Conservation (phyloP, 768 basidiomycete genomes). For the Agrocybe pediades region DNA sequence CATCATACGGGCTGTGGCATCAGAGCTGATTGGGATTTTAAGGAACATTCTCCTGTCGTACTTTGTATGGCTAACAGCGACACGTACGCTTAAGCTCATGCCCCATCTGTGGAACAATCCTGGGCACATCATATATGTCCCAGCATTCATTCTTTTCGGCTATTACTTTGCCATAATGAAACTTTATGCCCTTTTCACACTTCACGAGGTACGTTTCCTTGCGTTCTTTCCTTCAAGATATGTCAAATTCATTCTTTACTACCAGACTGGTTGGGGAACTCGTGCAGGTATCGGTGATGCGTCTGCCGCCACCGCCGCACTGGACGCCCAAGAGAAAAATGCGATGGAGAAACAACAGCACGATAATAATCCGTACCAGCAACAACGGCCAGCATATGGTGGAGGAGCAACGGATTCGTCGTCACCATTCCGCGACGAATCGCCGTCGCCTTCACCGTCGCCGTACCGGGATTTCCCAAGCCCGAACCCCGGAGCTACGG, state of each 20-base stretch:
- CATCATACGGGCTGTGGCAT: neutral
- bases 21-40: neutral
- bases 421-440: slow-evolving; percentile 21
- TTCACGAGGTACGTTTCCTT: slow-evolving; percentile 72
- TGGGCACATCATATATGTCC: slow-evolving; percentile 76
- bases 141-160: slow-evolving; percentile 86
- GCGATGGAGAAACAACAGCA: slow-evolving; percentile 25
- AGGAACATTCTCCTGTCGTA: slow-evolving; percentile 75
- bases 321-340: slow-evolving; percentile 42
- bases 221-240: neutral
- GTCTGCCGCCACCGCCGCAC: slow-evolving; percentile 71
- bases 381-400: slow-evolving; percentile 8
- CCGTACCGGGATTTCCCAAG: slow-evolving; percentile 18
- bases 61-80: slow-evolving; percentile 68
- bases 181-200: slow-evolving; percentile 84
- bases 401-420: slow-evolving; percentile 18
- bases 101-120: slow-evolving; percentile 82
- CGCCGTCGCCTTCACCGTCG: slow-evolving; percentile 19
- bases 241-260: neutral
- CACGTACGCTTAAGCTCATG: slow-evolving; percentile 79
- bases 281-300: slow-evolving; percentile 90
- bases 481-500: slow-evolving; percentile 18
- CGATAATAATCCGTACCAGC: slow-evolving; percentile 30
- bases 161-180: slow-evolving; percentile 98
- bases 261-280: slow-evolving; percentile 92